These are phyloP conservation scores for Xylariaceae sp. DNA, from an alignment of 2,329 filamentous ascomycete genomes.

Conservation along the genomic window DNA sequence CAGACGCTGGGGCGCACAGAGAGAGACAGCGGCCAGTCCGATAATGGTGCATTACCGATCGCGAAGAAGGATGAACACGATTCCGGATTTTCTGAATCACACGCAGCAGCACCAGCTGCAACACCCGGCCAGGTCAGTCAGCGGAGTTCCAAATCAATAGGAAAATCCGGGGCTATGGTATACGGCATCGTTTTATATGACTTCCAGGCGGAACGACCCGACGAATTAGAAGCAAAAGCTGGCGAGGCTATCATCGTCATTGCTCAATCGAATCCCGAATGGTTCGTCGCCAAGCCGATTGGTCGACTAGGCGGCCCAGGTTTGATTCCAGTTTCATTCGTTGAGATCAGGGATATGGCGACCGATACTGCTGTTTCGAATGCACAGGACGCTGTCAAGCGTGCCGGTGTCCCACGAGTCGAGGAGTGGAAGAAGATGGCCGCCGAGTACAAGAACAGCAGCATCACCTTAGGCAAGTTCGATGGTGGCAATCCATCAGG, in stretches of 20 bases:
- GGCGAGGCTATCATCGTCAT: slow-evolving; percentile 98
- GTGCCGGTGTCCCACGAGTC: slow-evolving; percentile 86
- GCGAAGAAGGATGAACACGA: slow-evolving; percentile 72
- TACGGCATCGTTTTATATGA: slow-evolving; percentile 97
- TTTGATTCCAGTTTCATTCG: slow-evolving; percentile 91
- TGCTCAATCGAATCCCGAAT: slow-evolving; percentile 95
- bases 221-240: slow-evolving; percentile 90
- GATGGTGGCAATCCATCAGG: slow-evolving; percentile 48
- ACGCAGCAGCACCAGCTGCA: slow-evolving; percentile 31
- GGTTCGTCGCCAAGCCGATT: slow-evolving; percentile 99
- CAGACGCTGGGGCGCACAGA: slow-evolving; percentile 88
- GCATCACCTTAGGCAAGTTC: slow-evolving; percentile 91
- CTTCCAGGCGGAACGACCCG: slow-evolving; percentile 89
- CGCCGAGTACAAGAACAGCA: slow-evolving; percentile 98
- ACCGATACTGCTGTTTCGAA: slow-evolving; percentile 78
- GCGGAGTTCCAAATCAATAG: slow-evolving; percentile 47
- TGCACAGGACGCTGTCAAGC: slow-evolving; percentile 75
- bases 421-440: slow-evolving; percentile 99
- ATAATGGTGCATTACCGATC: slow-evolving; percentile 45
- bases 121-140: slow-evolving; percentile 41
- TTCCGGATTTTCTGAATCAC: slow-evolving; percentile 73
- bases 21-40: slow-evolving; percentile 74
- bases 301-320: slow-evolving; percentile 91
- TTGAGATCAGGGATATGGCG: slow-evolving; percentile 92
- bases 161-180: slow-evolving; percentile 72